These are phyloP conservation scores for Eucalyptus cladocalyx DNA, from an alignment of 345 rosid species.

Conservation along the genomic window DNA sequence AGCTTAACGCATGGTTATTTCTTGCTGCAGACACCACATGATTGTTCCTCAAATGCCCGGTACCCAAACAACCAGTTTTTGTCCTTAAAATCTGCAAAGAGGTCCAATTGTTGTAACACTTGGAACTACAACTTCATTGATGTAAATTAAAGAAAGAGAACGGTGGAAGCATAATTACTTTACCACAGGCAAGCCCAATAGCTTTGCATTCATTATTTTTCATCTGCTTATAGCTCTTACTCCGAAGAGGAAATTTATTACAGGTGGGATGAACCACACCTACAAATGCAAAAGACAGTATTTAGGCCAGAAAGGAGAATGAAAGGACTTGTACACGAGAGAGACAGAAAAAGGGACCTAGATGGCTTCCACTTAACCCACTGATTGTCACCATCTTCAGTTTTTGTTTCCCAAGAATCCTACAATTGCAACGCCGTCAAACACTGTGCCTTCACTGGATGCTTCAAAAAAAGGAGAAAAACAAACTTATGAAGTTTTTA, in stretches of 20 bases:
- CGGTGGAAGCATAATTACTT: background rate
- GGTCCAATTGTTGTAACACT: background rate
- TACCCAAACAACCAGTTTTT: background rate
- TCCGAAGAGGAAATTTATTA: background rate
- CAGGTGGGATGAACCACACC: background rate
- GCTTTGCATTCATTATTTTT: background rate
- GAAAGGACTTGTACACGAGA: background rate
- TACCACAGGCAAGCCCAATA: background rate
- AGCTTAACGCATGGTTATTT: background rate
- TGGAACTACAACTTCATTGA: background rate
- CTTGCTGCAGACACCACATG: conserved; percentile 13
- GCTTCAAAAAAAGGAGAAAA: background rate
- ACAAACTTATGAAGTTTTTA: background rate
- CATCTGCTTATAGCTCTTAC: background rate
- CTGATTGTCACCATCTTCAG: background rate
- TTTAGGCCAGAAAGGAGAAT: background rate
- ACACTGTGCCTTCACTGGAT: background rate
- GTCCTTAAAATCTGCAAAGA: background rate
- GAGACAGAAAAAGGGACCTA: background rate
- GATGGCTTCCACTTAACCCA: background rate
- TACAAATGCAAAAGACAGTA: background rate
- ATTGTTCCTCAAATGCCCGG: background rate
- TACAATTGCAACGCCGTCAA: background rate
- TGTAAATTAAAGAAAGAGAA: background rate
- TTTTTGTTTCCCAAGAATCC: background rate